Conservation (phyloP, 495 filamentous ascomycete genomes). For the Cairneyella variabilis region DNA sequence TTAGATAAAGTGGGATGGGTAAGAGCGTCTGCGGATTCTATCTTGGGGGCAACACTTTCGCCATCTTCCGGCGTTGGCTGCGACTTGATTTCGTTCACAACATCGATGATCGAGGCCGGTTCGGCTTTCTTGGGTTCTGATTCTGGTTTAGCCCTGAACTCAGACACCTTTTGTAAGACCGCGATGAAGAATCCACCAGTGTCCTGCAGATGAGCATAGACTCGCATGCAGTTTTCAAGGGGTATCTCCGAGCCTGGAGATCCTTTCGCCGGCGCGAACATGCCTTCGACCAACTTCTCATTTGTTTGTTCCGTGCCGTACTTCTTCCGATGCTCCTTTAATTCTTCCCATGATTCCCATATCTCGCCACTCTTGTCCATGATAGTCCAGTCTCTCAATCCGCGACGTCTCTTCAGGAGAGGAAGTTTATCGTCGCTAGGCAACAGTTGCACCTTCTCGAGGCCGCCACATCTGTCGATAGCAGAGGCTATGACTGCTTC, state of each 20-base stretch:
- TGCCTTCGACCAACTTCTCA: constrained; percentile 64
- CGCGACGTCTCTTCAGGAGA: constrained; percentile 66
- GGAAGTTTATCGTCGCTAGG: constrained; percentile 77
- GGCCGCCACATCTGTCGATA: constrained; percentile 85
- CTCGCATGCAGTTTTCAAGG: constrained; percentile 82
- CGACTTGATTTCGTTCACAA: constrained; percentile 52
- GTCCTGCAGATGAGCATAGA: constrained; percentile 93
- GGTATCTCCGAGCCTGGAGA: constrained; percentile 55
- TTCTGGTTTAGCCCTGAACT: constrained; percentile 83
- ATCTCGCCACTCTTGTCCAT: constrained; percentile 77
- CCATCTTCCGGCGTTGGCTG: constrained; percentile 12
- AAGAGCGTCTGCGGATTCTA: constrained; percentile 46
- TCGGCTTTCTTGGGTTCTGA: constrained; percentile 49
- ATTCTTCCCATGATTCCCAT: constrained; percentile 74
- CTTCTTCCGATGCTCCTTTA: constrained; percentile 58
- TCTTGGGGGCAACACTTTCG: constrained; percentile 30
- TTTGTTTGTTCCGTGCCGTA: constrained; percentile 47
- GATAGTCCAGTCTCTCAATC: constrained; percentile 76
- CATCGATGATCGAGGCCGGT: constrained; percentile 32
- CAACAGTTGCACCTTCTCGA: constrained; percentile 73
- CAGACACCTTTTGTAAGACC: constrained; percentile 83
- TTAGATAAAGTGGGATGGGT: constrained; percentile 34
- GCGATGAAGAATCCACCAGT: constrained; percentile 97
- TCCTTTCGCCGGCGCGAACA: constrained; percentile 77
- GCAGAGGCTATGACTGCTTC: constrained; percentile 86